Evolutionary conservation across 768 basidiomycete genomes (phyloP), one percentile per base, ranked within the genome.

Genomic region (Rhizopogon sp.): DNA sequence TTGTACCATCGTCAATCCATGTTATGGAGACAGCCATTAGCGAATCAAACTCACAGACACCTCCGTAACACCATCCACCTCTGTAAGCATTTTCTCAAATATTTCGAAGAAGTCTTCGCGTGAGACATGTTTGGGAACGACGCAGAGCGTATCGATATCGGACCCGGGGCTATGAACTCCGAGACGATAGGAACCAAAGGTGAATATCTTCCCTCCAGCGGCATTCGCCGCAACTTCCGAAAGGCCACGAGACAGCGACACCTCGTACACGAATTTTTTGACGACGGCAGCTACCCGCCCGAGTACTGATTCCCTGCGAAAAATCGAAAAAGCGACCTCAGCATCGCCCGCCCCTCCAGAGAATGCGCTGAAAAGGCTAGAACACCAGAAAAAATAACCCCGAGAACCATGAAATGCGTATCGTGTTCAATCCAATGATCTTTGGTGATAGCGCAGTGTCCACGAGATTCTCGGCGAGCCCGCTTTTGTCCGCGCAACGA

Each of bases 121-220:
- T 54, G 87, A 89, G 54, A 98, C 89, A 71, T 98, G 94, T 70
- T 95, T 93, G 6, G 97, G 97, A 39, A 96, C 97, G 37, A 98
- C 96, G 66, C 93, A 90, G 20, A 99, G 75, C n/a, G 95, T 97
- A 76, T 99, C 97, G 69, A 99, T 98, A 81, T 99, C 96, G 47
- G 88, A 79, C 3, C 92, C 90, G 37, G 96, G 97, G 11, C 92
- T 93, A 71, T 98, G 97, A 20, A 98, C 97, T 56, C 97, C 97
- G 47, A 99, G 76, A 63, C 97, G 88, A 78, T 98, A 98, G 50
- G 95, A 98, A 41, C 97, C 97, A 70, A 96, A 99, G 6, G 97
- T 98, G 71, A 93, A 99, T 68, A 99, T 98, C 78, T 98, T 96
- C 60, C 95, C 97, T 50, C 97, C 97, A 8, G 97, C 93, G 46